Base-by-base conservation (phyloP, 2,329 filamentous ascomycete species). In the Neopestalotiopsis sp. region DNA sequence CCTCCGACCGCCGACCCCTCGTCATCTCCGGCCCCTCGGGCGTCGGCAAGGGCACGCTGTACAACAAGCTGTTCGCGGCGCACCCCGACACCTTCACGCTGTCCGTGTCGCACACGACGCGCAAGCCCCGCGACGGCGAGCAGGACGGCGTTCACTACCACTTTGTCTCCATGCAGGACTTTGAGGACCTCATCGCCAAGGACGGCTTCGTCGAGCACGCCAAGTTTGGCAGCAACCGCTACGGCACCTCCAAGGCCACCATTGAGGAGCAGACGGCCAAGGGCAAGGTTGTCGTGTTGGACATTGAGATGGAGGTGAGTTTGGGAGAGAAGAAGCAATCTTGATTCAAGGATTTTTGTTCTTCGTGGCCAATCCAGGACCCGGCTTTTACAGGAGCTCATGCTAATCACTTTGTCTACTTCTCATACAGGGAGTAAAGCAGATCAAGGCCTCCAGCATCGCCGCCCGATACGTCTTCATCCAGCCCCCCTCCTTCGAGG, bases 291-390 rank as follows among this genome's bases (percentile, higher is more conserved):
- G 95, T 95, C 71, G 90, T 98, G 62, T 84, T 98, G 74, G 95
- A 98, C 80, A 98, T 98, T 78, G 95, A 98, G 86, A 97, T 98
- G 94, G 94, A 97, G 89, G 91, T 92, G 24, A 24, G 42, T 38
- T 38, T 28, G 24, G 24, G 24, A 28, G 24, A 28, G 24, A 28
- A 28, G 24, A 28, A 28, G 24, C 24, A 28, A 28, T 28, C 2
- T 28, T 28, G 24, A 3, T 28, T 28, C 24, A 28, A 28, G 24
- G 24, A 28, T 3, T 28, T 28, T 4, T 28, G 24, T 3, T 28
- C 24, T 28, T 28, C 24, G 4, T 28, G 24, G 24, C 24, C 24
- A 28, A 28, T 2, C 24, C 4, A 28, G 24, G 24, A 28, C 2
- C 24, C 24, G 24, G 10, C 34, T 38, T 38, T 5, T 9, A 38